Base-by-base conservation (phyloP, 192 early-diverging fungal genomes). In the Dissophora globulifera region DNA sequence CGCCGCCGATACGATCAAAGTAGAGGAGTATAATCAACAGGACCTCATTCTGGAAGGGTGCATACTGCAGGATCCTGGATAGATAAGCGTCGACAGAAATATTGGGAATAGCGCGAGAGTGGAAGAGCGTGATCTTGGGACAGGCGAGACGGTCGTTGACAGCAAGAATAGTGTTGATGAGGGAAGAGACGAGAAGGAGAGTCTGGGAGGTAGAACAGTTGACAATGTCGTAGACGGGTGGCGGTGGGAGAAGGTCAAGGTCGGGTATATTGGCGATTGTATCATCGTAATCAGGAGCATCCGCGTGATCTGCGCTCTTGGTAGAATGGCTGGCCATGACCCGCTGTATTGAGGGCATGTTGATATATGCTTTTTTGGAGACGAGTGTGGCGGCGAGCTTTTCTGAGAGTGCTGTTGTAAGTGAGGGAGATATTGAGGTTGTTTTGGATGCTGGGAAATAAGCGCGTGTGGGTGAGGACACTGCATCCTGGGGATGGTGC, bases 1-100 rank as follows among this genome's bases (percentile, higher is more conserved):
- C 72, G 4, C 72, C 72, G 30, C 72, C 72, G 33, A 92, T 85
- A 22, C 89, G 85, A 52, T 93, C 87, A 70, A 93, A 83, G 67
- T 92, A 93, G 5, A 93, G 87, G n/a, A 93, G 81, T 0, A 91
- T 78, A 1, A 89, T 83, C 1, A 93, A 64, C 20, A 92, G 74
- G 2, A 84, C 81, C 67, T 90, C 91, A 45, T 91, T 92, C 26
- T 82, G 82, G 56, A 90, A 86, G 15, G 86, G 85, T 6, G 89
- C 86, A 69, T 89, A 93, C 62, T 88, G 88, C 16, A 86, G 74
- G 45, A 93, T 88, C 2, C 91, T 83, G 26, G 79, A 69, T 23
- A 93, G 58, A 56, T 93, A 93, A 23, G 85, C 88, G 26, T 79
- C 78, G 20, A 92, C 69, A 2, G 84, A 80, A 50, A 93, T 93